Evolutionary conservation across 1,139 yeast species (phyloP).

Genomic region (Yamadazyma siamensis): DNA sequence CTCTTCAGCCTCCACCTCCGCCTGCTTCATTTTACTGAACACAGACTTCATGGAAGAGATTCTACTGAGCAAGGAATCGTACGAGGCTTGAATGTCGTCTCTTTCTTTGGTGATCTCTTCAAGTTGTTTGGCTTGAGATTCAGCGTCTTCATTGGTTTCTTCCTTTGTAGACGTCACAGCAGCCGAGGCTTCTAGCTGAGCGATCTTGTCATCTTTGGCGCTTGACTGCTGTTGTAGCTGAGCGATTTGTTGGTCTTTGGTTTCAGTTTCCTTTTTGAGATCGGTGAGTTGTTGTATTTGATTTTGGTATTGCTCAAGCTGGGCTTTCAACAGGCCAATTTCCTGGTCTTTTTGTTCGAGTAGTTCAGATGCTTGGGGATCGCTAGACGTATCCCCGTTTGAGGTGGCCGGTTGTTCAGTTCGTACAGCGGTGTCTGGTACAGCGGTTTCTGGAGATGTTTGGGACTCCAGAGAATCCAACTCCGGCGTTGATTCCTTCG

Average conservation of each 20-base stretch:
- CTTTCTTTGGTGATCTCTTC: constrained; percentile 42
- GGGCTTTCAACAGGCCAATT: too few relatives aligned
- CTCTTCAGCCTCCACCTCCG: constrained; percentile 67
- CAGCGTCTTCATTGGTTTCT: constrained; percentile 2
- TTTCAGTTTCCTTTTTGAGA: neutral
- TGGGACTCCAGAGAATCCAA: too few relatives aligned
- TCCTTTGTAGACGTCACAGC: too few relatives aligned
- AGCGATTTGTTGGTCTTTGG: constrained; percentile 3
- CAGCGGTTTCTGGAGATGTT: too few relatives aligned
- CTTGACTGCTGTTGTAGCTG: neutral
- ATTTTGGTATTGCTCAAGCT: neutral
- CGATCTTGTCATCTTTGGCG: constrained; percentile 4
- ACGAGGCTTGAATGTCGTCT: constrained; percentile 65
- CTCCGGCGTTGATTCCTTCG: too few relatives aligned
- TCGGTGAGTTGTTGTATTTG: neutral
- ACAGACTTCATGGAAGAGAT: constrained; percentile 78
- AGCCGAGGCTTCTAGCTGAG: constrained; percentile 3
- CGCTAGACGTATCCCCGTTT: too few relatives aligned
- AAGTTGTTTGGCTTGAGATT: constrained; percentile 2
- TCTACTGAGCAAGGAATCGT: constrained; percentile 70
- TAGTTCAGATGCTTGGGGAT: too few relatives aligned
- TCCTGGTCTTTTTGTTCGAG: too few relatives aligned
- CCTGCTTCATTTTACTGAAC: constrained; percentile 70
- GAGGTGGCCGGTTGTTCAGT: too few relatives aligned
- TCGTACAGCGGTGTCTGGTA: too few relatives aligned